A percentile compares a stretch with the other conserved stretches of the same genome.
phyloP scores from a whole-genome alignment of 148 eudicot species.

The Diospyros kaki region DNA sequence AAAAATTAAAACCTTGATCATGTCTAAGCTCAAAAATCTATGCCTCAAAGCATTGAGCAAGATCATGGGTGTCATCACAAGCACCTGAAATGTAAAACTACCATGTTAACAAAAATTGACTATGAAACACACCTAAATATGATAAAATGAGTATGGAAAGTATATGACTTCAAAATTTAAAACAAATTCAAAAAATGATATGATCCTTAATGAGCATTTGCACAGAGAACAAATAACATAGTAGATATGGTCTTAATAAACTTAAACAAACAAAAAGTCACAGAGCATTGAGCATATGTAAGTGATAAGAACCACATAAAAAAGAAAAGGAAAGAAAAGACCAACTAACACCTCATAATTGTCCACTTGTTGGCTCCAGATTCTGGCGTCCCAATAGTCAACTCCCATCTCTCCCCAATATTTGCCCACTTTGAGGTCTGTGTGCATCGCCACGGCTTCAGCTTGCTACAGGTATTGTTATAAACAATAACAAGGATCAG shows the following conservation, averaged over 20 bases:
- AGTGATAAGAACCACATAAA: no score
- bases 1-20: constrained; percentile 69
- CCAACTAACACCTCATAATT: constrained; percentile 49
- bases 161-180: no score
- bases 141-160: neutral
- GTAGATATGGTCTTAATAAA: no score
- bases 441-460: constrained; percentile 47
- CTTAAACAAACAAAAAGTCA: no score
- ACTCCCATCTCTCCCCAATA: constrained; percentile 89
- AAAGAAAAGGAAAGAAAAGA: neutral
- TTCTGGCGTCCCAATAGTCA: constrained; percentile 72
- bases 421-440: constrained; percentile 80
- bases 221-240: no score
- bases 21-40: constrained; percentile 47
- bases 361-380: constrained; percentile 57
- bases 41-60: constrained; percentile 72
- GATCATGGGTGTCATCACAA: constrained; percentile 86
- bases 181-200: no score
- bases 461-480: constrained; percentile 53
- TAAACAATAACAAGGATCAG: constrained; percentile 3
- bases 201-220: no score
- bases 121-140: no score
- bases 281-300: no score
- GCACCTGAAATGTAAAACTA: constrained; percentile 42
- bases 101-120: neutral